Evolutionary conservation across 2,329 filamentous ascomycete genomes (phyloP).

Genomic region (Trichoderma brevicompactum): DNA sequence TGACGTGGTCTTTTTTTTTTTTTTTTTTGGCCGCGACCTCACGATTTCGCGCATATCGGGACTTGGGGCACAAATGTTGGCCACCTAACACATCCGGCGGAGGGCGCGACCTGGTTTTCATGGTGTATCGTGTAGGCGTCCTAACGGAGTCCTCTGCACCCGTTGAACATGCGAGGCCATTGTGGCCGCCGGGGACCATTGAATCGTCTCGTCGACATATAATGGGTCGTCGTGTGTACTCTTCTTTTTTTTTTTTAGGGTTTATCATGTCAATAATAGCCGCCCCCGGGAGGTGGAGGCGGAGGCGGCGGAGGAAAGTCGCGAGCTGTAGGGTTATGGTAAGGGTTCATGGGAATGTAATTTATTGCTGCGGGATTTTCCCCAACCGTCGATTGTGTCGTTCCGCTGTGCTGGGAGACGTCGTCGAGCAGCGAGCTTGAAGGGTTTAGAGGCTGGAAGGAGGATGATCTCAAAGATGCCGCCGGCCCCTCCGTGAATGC

Average conservation of each 20-base stretch:
- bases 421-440: conserved; percentile 20
- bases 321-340: conserved; percentile 25
- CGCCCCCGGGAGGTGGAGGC: neutral
- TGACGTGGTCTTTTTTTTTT: neutral
- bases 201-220: neutral
- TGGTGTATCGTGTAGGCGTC: neutral
- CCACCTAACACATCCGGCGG: conserved; percentile 1
- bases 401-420: conserved; percentile 20
- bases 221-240: conserved; percentile 9
- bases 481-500: conserved; percentile 26
- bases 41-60: neutral
- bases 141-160: neutral
- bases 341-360: conserved; percentile 27
- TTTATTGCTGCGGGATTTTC: conserved; percentile 22
- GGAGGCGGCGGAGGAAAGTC: conserved; percentile 9
- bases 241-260: neutral
- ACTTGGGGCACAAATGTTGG: neutral
- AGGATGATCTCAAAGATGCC: neutral
- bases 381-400: conserved; percentile 15
- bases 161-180: neutral
- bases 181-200: neutral
- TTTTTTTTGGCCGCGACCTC: neutral
- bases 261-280: conserved; percentile 23
- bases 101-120: neutral
- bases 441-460: conserved; percentile 18